Percentiles rank a stretch among this genome's conserved stretches.
Evolutionary conservation across 768 basidiomycete species (phyloP).

Genomic region (Hygrocybe punicea): DNA sequence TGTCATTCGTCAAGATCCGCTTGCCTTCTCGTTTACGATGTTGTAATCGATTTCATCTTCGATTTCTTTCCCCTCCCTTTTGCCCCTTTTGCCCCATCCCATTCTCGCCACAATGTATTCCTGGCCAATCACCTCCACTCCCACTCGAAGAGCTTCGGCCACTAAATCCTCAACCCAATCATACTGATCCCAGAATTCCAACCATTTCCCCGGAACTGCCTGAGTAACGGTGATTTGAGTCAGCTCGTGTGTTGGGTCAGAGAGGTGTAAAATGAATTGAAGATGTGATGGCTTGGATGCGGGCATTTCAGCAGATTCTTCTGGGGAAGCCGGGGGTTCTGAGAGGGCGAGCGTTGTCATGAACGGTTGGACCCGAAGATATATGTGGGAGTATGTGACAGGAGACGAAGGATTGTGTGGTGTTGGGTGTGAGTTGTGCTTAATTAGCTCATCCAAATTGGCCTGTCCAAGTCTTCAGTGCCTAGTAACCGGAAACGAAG

Average conservation of each 20-base stretch:
- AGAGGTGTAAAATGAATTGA: conserved; percentile 67
- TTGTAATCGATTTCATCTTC: conserved; percentile 9
- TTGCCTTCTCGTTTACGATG: conserved; percentile 23
- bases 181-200: conserved; percentile 86
- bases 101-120: conserved; percentile 84
- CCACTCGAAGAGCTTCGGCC: conserved; percentile 79
- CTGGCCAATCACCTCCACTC: conserved; percentile 88
- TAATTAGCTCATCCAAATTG: conserved; percentile 71
- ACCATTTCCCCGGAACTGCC: conserved; percentile 78
- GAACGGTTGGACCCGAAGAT: conserved; percentile 90
- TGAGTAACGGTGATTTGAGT: conserved; percentile 79
- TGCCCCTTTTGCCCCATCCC: conserved; percentile 62
- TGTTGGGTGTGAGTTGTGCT: conserved; percentile 48
- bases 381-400: conserved; percentile 84
- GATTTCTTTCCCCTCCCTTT: conserved; percentile 9
- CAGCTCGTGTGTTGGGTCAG: conserved; percentile 78
- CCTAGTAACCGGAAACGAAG: conserved; percentile 7
- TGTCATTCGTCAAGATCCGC: background rate
- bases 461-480: conserved; percentile 45
- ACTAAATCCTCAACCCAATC: conserved; percentile 96
- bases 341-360: conserved; percentile 53
- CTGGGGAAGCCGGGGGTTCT: conserved; percentile 17
- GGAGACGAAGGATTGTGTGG: conserved; percentile 42
- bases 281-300: conserved; percentile 48
- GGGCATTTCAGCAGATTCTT: conserved; percentile 35